Evolutionary conservation across 2,329 filamentous ascomycete species (phyloP), one percentile per base, ranked within the genome.

Genomic region (Pseudogymnoascus sp.): DNA sequence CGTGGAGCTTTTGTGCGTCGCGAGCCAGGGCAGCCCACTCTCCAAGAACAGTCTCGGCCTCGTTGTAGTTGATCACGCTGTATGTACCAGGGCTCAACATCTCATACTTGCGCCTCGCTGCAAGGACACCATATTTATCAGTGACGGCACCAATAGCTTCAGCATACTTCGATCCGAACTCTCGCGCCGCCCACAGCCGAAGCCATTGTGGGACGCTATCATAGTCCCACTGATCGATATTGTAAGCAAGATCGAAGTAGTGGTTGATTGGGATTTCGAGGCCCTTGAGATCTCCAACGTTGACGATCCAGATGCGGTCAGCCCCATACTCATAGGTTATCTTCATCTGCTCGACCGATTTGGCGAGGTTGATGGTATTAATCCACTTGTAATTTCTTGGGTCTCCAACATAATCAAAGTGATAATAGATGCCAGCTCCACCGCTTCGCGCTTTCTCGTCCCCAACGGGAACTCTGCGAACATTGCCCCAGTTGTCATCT

Each of bases 401-500:
- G 65, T 73, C 74, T 33, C 79, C 78, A 40, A 80, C 78, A 63
- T 80, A 82, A 68, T 82, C 80, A 61, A 82, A 80, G 69, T 82
- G 80, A 70, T 86, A 87, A 72, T 88, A 88, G 2, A 88, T 81
- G 50, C 87, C 87, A 26, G 85, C 83, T 29, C 86, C 86, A 21
- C 83, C 85, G 1, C 77, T 74, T 7, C 86, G 76, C 17, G 75
- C 74, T 1, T 79, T 83, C 74, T 89, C 87, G 63, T 83, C 80
- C 1, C 75, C 75, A 13, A 83, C 74, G 5, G 87, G 87, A 17
- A 89, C 76, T 21, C 86, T 77, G 38, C 84, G 79, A 44, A 87
- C 80, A 69, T 87, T 86, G 7, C 86, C 86, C 78, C 80, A 86
- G 73, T 88, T 89, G 72, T 89, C 87, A 68, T 89, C 87, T 0